phyloP scores from a whole-genome alignment of 805 yeast species.

The Debaryomyces hansenii region DNA sequence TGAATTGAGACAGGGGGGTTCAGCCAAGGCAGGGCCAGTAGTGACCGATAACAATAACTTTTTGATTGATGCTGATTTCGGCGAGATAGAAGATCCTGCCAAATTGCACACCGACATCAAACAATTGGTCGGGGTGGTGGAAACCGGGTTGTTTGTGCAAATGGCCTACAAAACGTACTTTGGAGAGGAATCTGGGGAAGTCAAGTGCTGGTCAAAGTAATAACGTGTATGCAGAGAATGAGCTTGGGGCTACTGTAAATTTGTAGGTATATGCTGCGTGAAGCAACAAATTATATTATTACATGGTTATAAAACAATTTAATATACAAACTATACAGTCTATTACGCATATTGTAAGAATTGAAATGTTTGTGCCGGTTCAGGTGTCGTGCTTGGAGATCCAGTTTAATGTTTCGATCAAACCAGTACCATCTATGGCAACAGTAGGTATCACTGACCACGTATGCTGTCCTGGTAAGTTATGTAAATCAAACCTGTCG shows the following conservation, averaged over 20 bases:
- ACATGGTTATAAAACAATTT: background rate
- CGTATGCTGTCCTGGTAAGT: slow-evolving; percentile 60
- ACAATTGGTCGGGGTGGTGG: slow-evolving; percentile 87
- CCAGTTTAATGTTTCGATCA: slow-evolving; percentile 87
- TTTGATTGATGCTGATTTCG: slow-evolving; percentile 91
- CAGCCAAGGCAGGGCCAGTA: slow-evolving; percentile 95
- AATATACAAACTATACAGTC: background rate
- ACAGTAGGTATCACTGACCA: slow-evolving; percentile 94
- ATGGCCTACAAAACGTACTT: slow-evolving; percentile 82
- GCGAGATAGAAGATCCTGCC: slow-evolving; percentile 55
- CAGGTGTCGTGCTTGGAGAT: slow-evolving; percentile 54
- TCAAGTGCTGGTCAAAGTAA: slow-evolving; percentile 16
- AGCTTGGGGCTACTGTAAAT: no score
- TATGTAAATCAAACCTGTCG: slow-evolving; percentile 62
- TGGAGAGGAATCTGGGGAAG: slow-evolving; percentile 77
- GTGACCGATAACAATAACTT: slow-evolving; percentile 95
- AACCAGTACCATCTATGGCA: slow-evolving; percentile 87
- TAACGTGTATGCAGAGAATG: no score
- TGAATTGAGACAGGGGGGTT: slow-evolving; percentile 76
- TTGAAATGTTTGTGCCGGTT: background rate
- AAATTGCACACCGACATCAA: slow-evolving; percentile 67
- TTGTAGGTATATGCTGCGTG: background rate
- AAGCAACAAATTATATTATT: background rate
- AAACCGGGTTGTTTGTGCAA: slow-evolving; percentile 83
- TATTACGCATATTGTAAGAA: background rate